Evolutionary conservation across 2,329 filamentous ascomycete genomes (phyloP).

Genomic region (Aspergillus versicolor): DNA sequence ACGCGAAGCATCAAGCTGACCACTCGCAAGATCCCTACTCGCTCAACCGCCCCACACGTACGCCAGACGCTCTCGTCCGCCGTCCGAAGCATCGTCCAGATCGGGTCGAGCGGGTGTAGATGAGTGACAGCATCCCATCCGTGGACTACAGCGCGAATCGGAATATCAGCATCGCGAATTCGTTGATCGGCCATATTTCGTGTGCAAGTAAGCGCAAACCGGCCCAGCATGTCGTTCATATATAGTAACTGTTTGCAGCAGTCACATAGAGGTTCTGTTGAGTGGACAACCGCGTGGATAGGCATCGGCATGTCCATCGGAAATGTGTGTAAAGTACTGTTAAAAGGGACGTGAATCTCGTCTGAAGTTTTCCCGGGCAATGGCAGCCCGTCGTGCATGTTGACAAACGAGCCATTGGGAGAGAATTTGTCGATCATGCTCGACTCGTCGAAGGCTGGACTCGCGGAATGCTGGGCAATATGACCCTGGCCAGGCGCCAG

Average conservation of each 20-base stretch:
- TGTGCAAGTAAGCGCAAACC: background rate
- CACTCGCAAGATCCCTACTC: conserved; percentile 4
- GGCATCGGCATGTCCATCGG: conserved; percentile 3
- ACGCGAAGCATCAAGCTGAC: conserved; percentile 11
- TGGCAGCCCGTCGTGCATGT: background rate
- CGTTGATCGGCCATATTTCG: conserved; percentile 4
- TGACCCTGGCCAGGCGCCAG: background rate
- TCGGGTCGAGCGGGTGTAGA: conserved; percentile 6
- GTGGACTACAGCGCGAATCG: conserved; percentile 11
- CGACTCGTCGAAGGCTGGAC: background rate
- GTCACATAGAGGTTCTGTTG: background rate
- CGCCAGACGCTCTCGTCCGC: conserved; percentile 12
- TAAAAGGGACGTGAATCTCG: conserved; percentile 1
- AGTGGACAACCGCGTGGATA: background rate
- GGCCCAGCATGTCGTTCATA: conserved; percentile 11
- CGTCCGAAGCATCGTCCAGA: conserved; percentile 11
- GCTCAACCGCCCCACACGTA: conserved; percentile 7
- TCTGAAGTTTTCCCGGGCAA: background rate
- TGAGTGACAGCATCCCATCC: conserved; percentile 8
- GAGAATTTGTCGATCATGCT: background rate
- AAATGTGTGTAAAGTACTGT: conserved; percentile 4
- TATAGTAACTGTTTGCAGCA: conserved; percentile 11
- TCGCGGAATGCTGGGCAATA: background rate
- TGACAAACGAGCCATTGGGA: background rate
- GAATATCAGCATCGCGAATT: conserved; percentile 9